phyloP scores from a whole-genome alignment of 768 basidiomycete genomes.

The Phaeotremella skinneri region DNA sequence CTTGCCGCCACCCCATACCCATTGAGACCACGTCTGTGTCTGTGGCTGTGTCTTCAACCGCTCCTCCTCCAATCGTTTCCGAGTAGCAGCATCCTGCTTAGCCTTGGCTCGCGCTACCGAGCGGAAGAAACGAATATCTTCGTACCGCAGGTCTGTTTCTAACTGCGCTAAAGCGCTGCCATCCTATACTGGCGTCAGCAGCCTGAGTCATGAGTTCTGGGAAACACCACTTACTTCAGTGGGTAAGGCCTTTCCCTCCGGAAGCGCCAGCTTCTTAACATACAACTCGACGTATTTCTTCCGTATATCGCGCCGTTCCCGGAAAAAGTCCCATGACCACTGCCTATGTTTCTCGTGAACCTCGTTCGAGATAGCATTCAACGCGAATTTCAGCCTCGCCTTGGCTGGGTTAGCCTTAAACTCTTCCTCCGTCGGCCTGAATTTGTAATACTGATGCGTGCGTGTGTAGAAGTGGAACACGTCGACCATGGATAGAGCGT shows the following conservation, averaged over 20 bases:
- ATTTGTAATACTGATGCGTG: constrained; percentile 72
- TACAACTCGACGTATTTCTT: constrained; percentile 76
- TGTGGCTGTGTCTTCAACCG: constrained; percentile 63
- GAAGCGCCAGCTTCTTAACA: constrained; percentile 58
- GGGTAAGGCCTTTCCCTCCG: constrained; percentile 58
- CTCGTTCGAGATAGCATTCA: constrained; percentile 71
- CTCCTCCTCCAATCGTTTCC: constrained; percentile 66
- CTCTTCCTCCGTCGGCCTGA: constrained; percentile 65
- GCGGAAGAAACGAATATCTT: constrained; percentile 94
- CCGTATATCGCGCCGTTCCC: constrained; percentile 80
- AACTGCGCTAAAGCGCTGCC: constrained; percentile 58
- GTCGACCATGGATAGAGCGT: constrained; percentile 85
- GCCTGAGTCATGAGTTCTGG: not conserved
- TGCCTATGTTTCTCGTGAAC: constrained; percentile 76
- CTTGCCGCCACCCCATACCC: constrained; percentile 74
- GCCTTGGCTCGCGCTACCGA: constrained; percentile 86
- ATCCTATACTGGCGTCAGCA: constrained; percentile 34
- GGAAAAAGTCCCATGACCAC: constrained; percentile 92
- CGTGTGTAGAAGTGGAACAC: constrained; percentile 95
- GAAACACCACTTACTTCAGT: constrained; percentile 56
- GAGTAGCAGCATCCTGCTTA: constrained; percentile 74
- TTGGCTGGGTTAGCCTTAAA: constrained; percentile 62
- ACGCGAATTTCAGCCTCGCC: constrained; percentile 75
- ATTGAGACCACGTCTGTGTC: constrained; percentile 57
- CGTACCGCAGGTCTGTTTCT: constrained; percentile 81